A percentile compares a stretch with the other conserved stretches of the same genome.
Conservation (phyloP, 1,139 yeast genomes). For the Hansenula anomala region DNA sequence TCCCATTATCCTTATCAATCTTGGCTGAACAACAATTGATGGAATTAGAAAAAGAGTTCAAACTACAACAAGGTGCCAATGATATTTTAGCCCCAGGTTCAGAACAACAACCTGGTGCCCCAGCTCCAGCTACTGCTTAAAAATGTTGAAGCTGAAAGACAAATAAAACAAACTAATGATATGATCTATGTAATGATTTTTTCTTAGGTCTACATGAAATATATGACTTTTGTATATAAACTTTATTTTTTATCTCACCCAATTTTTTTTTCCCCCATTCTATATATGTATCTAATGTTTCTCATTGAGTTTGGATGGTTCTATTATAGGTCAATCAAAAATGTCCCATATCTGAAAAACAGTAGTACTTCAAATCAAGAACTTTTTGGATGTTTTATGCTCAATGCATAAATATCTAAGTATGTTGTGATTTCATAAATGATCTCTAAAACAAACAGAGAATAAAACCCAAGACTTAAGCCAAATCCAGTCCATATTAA, state of each 20-base stretch:
- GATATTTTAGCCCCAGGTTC: constrained; percentile 79
- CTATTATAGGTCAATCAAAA: no score
- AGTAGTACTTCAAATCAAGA: no score
- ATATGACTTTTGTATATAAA: constrained; percentile 2
- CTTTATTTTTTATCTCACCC: neutral
- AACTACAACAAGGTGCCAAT: constrained; percentile 79
- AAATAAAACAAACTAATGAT: neutral
- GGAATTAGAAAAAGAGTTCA: constrained; percentile 92
- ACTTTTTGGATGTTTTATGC: constrained; percentile 74
- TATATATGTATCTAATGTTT: no score
- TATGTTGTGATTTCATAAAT: constrained; percentile 77
- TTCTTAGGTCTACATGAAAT: constrained; percentile 2
- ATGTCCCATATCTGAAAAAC: no score
- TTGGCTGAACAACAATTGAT: constrained; percentile 89
- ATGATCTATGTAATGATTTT: constrained; percentile 1
- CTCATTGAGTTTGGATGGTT: no score
- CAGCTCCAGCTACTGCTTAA: constrained; percentile 21
- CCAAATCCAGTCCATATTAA: constrained; percentile 76
- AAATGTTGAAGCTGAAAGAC: constrained; percentile 3
- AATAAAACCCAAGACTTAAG: constrained; percentile 68
- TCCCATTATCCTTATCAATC: constrained; percentile 85
- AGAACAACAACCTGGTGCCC: constrained; percentile 36
- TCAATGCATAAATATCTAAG: constrained; percentile 80
- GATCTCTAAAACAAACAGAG: constrained; percentile 75
- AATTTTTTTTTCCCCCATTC: neutral